Evolutionary conservation across 768 basidiomycete genomes (phyloP).

Genomic region (Pleurotus salmoneostramineus): DNA sequence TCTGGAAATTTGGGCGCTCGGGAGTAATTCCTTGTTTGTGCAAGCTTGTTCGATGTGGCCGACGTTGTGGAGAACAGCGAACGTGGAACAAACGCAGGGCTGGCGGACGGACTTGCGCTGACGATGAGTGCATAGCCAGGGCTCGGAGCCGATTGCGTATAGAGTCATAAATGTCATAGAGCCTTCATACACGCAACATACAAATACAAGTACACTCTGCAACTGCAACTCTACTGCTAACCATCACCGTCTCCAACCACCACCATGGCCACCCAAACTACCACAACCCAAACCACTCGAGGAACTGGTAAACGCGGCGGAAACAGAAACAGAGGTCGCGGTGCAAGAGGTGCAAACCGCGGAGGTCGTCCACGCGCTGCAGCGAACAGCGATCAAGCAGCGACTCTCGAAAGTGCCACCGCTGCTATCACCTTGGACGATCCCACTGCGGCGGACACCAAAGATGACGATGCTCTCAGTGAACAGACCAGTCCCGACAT

Average conservation of each 20-base stretch:
- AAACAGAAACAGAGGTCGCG: constrained; percentile 1
- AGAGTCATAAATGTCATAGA: too few relatives aligned
- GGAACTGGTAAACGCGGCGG: constrained; percentile 1
- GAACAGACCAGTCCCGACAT: constrained; percentile 18
- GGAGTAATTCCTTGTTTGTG: background rate
- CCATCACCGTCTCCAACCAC: background rate
- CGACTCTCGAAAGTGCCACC: background rate
- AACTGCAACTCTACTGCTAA: too few relatives aligned
- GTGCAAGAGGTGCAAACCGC: background rate
- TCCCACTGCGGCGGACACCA: background rate
- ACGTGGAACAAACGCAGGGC: too few relatives aligned
- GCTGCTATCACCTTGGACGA: background rate
- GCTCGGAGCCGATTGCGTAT: too few relatives aligned
- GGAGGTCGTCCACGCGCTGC: background rate
- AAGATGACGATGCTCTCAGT: constrained; percentile 29
- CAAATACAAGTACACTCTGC: too few relatives aligned
- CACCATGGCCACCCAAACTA: constrained; percentile 1
- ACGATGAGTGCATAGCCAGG: too few relatives aligned
- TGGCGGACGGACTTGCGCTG: too few relatives aligned
- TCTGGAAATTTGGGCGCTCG: constrained; percentile 3
- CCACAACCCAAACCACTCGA: background rate
- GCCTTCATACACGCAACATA: too few relatives aligned
- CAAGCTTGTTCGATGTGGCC: background rate
- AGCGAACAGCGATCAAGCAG: background rate
- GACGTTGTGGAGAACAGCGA: background rate